Percentiles rank a stretch among this genome's conserved stretches.
phyloP scores from a whole-genome alignment of 108 stramenopile genomes.

The Cyclotella distinguenda region DNA sequence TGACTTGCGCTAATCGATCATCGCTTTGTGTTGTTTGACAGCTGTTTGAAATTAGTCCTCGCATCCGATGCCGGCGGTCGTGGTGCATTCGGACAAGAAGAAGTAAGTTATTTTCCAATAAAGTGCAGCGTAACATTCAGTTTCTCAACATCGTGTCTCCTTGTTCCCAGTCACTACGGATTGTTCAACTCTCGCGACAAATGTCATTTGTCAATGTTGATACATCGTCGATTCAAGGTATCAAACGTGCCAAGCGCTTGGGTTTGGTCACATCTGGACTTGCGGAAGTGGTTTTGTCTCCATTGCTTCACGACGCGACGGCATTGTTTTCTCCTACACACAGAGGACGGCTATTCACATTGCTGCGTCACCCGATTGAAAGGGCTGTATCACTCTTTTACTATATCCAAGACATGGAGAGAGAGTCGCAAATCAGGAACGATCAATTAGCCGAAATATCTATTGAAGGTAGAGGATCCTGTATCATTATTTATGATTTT shows the following conservation, averaged over 20 bases:
- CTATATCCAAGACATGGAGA: conserved; percentile 34
- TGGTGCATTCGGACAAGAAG: conserved; percentile 13
- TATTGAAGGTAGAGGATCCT: conserved; percentile 5
- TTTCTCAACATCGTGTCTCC: too few species aligned
- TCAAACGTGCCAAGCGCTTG: conserved; percentile 39
- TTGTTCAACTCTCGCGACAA: conserved; percentile 28
- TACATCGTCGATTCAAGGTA: conserved; percentile 37
- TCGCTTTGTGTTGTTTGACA: too few species aligned
- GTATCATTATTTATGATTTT: neutral
- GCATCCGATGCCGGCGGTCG: conserved; percentile 48
- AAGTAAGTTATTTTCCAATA: conserved; percentile 31
- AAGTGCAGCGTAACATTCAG: too few species aligned
- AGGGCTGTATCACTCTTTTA: conserved; percentile 48
- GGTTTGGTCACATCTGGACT: conserved; percentile 30
- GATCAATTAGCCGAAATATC: conserved; percentile 45
- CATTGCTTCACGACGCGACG: conserved; percentile 38
- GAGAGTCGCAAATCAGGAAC: conserved; percentile 8
- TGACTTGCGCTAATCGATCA: too few species aligned
- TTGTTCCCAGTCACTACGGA: conserved; percentile 31
- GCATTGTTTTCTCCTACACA: conserved; percentile 25
- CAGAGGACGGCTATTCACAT: conserved; percentile 34
- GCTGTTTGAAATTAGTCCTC: conserved; percentile 43
- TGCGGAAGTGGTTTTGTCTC: conserved; percentile 45
- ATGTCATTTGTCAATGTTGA: conserved; percentile 50
- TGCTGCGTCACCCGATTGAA: conserved; percentile 51